Evolutionary conservation across 495 filamentous ascomycete genomes (phyloP).

Genomic region (Penicillium subrubescens): DNA sequence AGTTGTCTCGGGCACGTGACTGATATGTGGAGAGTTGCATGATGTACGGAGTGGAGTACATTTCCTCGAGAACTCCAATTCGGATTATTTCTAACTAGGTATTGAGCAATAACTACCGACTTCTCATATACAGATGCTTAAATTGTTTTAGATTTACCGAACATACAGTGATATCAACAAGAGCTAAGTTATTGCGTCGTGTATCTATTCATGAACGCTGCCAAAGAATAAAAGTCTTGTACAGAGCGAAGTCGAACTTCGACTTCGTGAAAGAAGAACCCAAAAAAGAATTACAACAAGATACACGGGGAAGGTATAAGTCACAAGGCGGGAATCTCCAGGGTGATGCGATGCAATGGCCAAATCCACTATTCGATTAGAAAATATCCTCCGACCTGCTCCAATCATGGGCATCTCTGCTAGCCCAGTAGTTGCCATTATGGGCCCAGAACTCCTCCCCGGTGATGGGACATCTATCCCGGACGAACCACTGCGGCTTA

Average conservation of each 20-base stretch:
- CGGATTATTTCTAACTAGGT: background rate
- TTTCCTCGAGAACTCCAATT: background rate
- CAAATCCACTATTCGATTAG: conserved; percentile 6
- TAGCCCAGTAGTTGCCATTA: conserved; percentile 84
- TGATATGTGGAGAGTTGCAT: background rate
- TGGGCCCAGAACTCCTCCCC: conserved; percentile 91
- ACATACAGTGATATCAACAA: conserved; percentile 10
- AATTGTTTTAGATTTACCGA: background rate
- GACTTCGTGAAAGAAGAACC: background rate
- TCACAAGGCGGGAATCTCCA: background rate
- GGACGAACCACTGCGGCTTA: conserved; percentile 81
- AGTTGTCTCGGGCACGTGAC: conserved; percentile 20
- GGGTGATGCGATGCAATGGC: background rate
- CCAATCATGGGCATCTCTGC: conserved; percentile 54
- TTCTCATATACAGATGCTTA: background rate
- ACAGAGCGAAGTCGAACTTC: conserved; percentile 15
- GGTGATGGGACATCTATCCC: conserved; percentile 69
- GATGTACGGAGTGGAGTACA: too few species aligned
- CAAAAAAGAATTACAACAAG: background rate
- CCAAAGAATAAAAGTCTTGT: conserved; percentile 15
- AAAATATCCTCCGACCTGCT: conserved; percentile 68
- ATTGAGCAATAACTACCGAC: background rate
- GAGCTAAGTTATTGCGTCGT: conserved; percentile 13
- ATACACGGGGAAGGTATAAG: conserved; percentile 2
- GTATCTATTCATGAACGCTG: conserved; percentile 19